phyloP scores from a whole-genome alignment of 208 protist genomes.

The Leishmania mexicana region DNA sequence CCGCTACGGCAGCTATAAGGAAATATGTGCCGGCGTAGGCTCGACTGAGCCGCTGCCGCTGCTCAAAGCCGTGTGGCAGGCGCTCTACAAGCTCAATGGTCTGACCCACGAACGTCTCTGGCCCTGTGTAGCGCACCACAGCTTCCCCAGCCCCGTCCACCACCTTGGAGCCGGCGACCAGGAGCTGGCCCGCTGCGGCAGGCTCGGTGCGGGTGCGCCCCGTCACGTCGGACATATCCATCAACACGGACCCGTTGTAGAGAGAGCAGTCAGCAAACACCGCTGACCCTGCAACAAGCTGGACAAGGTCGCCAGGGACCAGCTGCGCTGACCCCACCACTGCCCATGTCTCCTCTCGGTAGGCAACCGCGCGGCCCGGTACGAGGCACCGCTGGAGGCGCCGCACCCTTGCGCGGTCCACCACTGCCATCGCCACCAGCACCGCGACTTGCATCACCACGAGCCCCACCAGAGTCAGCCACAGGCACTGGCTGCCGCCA shows the following conservation, averaged over 20 bases:
- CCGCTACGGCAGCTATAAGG: not conserved
- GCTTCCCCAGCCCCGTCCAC: constrained; percentile 53
- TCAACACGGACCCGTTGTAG: constrained; percentile 57
- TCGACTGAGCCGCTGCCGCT: constrained; percentile 13
- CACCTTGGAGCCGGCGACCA: constrained; percentile 78
- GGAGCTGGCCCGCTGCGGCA: constrained; percentile 65
- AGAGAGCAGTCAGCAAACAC: constrained; percentile 90
- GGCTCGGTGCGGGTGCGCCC: constrained; percentile 91
- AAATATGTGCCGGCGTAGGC: constrained; percentile 4
- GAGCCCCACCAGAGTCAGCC: not conserved
- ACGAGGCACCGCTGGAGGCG: constrained; percentile 8
- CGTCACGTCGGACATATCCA: constrained; percentile 86
- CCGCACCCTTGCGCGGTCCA: not conserved
- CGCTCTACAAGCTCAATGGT: constrained; percentile 70
- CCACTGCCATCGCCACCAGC: not conserved
- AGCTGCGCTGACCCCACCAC: constrained; percentile 56
- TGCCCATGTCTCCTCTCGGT: constrained; percentile 78
- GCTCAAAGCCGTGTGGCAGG: constrained; percentile 6
- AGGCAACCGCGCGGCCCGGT: constrained; percentile 40
- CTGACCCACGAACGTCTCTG: constrained; percentile 89
- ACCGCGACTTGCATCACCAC: constrained; percentile 3
- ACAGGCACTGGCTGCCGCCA: not conserved
- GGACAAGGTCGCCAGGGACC: constrained; percentile 92
- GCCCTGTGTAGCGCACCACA: constrained; percentile 73
- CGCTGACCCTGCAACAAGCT: constrained; percentile 75